Base-by-base conservation (phyloP, 768 basidiomycete genomes). In the Suillus decipiens region DNA sequence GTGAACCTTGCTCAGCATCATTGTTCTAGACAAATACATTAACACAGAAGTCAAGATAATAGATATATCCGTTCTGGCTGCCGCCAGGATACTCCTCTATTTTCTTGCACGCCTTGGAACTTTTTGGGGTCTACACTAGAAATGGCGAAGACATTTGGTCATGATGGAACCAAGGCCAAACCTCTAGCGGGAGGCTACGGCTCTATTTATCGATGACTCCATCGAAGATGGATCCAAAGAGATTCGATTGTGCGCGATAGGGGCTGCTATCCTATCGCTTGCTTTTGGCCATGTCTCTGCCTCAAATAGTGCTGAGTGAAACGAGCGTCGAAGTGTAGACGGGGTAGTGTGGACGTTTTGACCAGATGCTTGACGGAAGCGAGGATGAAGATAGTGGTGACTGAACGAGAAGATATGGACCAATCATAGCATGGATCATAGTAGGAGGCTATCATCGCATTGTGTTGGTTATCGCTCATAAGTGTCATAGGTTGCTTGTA, bases 221-320 rank as follows among this genome's bases (percentile, higher is more conserved):
- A 70, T 92, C 53, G 83, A 87, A 50, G 87, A 93, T 66, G 92
- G 90, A 87, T 92, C 91, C 70, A 89, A 89, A 66, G 86, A 84
- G 5, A 74, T 96, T 37, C 85, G 88, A 72, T 75, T 96, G 50
- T 86, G 84, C 64, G 94, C 92, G 6, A 89, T 95, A 86, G 94
- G 93, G 31, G 94, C 94, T 5, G 93, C 95, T 1, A 95, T 96
- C 62, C 3, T 88, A 88, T 68, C 84, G 93, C 24, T 76, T 90
- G 36, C 86, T 86, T 54, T 80, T 96, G 17, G 77, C 84, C 12
- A 82, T 88, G 6, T 88, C 92, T 24, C 79, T 95, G 34, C 90
- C 92, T 0, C 79, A 83, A 3, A 86, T 89, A 55, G 80, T 96
- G 12, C 91, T 92, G 0, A 82, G 86, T 54, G 89, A 92, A 61